phyloP scores from a whole-genome alignment of 495 filamentous ascomycete genomes.

The Amphirosellinia nigrospora region DNA sequence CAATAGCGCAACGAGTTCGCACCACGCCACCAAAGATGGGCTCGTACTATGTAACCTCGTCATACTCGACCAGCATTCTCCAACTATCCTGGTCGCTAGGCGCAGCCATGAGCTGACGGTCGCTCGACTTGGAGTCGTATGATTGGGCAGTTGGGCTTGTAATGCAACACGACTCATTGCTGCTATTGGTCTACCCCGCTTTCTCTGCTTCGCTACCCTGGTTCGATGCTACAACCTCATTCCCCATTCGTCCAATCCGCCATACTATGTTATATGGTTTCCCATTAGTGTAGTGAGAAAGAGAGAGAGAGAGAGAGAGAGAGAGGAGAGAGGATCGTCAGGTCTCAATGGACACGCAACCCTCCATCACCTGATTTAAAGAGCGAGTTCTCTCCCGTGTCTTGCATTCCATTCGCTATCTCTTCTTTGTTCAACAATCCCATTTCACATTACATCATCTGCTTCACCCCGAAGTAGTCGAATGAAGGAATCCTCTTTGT shows the following conservation, averaged over 20 bases:
- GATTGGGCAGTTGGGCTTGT: conserved; percentile 23
- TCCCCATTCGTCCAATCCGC: conserved; percentile 11
- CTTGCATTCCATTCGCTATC: background rate
- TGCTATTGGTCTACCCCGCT: conserved; percentile 28
- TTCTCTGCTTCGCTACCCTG: conserved; percentile 4
- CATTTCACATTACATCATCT: conserved; percentile 12
- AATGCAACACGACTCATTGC: conserved; percentile 14
- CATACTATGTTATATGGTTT: background rate
- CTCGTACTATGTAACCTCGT: background rate
- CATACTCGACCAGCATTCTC: conserved; percentile 11
- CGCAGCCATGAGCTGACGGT: conserved; percentile 25
- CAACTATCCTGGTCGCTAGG: background rate
- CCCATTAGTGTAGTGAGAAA: too few relatives aligned
- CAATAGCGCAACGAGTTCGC: background rate
- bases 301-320: background rate
- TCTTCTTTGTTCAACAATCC: conserved; percentile 3
- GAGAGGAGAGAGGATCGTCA: conserved; percentile 4
- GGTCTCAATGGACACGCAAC: conserved; percentile 2
- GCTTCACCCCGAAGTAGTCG: conserved; percentile 17
- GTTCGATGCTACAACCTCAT: background rate
- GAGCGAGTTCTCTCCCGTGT: background rate
- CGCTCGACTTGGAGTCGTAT: conserved; percentile 24
- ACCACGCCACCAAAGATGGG: background rate
- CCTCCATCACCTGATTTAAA: conserved; percentile 15
- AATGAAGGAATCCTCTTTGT: conserved; percentile 24